Conservation (phyloP, 2,329 filamentous ascomycete species). For the Anthostomella pinea region DNA sequence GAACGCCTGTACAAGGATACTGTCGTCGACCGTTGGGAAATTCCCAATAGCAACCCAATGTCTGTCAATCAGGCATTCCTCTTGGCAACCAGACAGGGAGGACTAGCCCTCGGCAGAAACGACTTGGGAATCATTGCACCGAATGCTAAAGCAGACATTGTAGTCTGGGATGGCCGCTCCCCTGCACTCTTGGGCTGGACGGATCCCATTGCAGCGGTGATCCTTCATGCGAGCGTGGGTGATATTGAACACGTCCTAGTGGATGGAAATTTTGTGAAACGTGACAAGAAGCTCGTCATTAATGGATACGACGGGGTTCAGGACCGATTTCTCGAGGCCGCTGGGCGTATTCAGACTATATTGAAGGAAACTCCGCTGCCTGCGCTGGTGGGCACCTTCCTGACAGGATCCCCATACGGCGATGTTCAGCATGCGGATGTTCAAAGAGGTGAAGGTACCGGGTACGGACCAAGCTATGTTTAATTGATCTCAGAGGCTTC, state of each 20-base stretch:
- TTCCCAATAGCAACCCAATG: constrained; percentile 47
- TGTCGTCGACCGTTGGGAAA: constrained; percentile 35
- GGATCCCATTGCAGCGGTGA: constrained; percentile 52
- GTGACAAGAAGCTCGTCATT: constrained; percentile 32
- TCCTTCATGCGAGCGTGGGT: constrained; percentile 49
- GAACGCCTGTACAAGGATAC: too few species aligned
- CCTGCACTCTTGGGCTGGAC: constrained; percentile 49
- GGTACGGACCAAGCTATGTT: constrained; percentile 9
- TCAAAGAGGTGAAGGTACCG: constrained; percentile 8
- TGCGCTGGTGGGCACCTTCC: constrained; percentile 19
- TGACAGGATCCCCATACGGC: constrained; percentile 6
- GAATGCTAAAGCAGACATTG: constrained; percentile 50
- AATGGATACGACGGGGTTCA: constrained; percentile 23
- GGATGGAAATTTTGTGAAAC: constrained; percentile 45
- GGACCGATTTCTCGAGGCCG: constrained; percentile 31
- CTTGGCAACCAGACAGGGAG: constrained; percentile 48
- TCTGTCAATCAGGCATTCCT: constrained; percentile 49
- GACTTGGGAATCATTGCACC: constrained; percentile 47
- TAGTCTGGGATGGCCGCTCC: constrained; percentile 46
- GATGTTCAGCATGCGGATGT: constrained; percentile 9
- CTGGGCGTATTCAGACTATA: constrained; percentile 28
- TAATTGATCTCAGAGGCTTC: too few species aligned
- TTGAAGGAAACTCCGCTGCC: constrained; percentile 23
- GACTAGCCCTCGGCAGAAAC: constrained; percentile 43
- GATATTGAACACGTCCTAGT: constrained; percentile 49